phyloP scores from a whole-genome alignment of 345 rosid species.

The Arabis alpina region DNA sequence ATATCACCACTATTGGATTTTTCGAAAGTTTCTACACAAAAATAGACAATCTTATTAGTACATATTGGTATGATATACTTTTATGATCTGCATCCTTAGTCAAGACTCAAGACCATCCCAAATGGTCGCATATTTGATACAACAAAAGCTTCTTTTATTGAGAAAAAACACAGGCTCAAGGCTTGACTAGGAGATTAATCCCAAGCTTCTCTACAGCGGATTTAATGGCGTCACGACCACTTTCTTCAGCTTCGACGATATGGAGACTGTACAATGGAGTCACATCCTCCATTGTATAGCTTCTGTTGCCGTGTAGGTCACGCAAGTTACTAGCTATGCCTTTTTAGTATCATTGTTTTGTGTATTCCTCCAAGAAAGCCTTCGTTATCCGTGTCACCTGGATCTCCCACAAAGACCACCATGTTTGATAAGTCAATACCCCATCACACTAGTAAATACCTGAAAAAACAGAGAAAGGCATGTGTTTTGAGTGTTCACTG shows the following conservation, averaged over 20 bases:
- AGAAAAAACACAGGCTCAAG: constrained; percentile 20
- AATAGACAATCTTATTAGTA: constrained; percentile 12
- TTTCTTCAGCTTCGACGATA: constrained; percentile 44
- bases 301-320: constrained; percentile 56
- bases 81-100: too few species aligned
- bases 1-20: too few species aligned
- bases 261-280: constrained; percentile 54
- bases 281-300: constrained; percentile 70
- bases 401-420: constrained; percentile 69
- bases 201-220: constrained; percentile 40
- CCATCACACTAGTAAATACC: constrained; percentile 79
- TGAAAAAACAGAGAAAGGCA: constrained; percentile 39
- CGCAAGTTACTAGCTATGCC: constrained; percentile 53
- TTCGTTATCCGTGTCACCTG: constrained; percentile 81
- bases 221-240: constrained; percentile 35
- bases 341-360: constrained; percentile 54
- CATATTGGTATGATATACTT: too few species aligned
- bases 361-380: constrained; percentile 73
- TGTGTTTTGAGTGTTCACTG: not conserved
- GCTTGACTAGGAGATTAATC: constrained; percentile 18
- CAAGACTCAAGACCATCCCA: too few species aligned
- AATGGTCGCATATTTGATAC: not conserved
- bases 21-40: not conserved
- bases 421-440: constrained; percentile 58
- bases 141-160: not conserved